Percentiles rank a stretch among this genome's conserved stretches.
phyloP scores from a whole-genome alignment of 176 grass and related monocot genomes.

The Chloris gayana region DNA sequence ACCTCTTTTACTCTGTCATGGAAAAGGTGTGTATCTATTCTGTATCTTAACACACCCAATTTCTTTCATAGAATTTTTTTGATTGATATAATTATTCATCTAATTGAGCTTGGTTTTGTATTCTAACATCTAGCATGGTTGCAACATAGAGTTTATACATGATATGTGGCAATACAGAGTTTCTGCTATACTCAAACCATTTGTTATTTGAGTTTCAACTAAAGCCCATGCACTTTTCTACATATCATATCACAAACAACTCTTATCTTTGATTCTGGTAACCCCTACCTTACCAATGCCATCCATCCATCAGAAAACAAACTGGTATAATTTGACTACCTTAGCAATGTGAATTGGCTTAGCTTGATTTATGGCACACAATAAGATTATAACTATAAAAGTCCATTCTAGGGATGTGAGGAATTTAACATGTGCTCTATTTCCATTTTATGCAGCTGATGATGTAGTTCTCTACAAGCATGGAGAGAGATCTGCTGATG shows the following conservation, averaged over 20 bases:
- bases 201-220: background rate
- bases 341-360: background rate
- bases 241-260: background rate
- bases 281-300: background rate
- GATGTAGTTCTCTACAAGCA: slow-evolving; percentile 87
- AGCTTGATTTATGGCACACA: slow-evolving; percentile 19
- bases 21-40: slow-evolving; percentile 67
- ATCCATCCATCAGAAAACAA: background rate
- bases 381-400: background rate
- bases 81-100: background rate
- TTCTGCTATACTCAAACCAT: background rate
- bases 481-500: slow-evolving; percentile 80
- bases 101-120: background rate
- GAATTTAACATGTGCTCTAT: background rate
- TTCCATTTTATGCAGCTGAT: slow-evolving; percentile 65
- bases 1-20: slow-evolving; percentile 94
- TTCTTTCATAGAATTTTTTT: slow-evolving; percentile 19
- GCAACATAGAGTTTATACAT: slow-evolving; percentile 3
- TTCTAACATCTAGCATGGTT: slow-evolving; percentile 5
- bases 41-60: background rate
- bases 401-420: background rate
- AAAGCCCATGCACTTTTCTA: background rate
- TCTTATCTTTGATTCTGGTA: background rate
- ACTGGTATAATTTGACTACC: background rate
- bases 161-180: background rate